Evolutionary conservation across 257 asterid species (phyloP).

Genomic region (Solanum verrucosum): DNA sequence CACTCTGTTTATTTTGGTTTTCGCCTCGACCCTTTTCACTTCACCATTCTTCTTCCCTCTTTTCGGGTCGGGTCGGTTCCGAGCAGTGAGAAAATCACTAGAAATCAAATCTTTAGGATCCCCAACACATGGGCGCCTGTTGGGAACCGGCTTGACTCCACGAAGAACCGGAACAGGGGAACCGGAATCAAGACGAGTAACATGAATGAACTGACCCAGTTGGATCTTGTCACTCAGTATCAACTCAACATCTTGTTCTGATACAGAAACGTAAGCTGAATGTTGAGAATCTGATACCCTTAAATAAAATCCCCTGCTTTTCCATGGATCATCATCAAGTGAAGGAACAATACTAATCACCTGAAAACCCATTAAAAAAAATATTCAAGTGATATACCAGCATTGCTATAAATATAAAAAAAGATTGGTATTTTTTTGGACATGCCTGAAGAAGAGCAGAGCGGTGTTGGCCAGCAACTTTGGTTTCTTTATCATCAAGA

Average conservation of each 20-base stretch:
- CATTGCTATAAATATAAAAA: neutral
- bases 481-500: slow-evolving; percentile 55
- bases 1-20: neutral
- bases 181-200: slow-evolving; percentile 56
- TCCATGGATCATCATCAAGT: slow-evolving; percentile 90
- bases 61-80: slow-evolving; percentile 24
- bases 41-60: slow-evolving; percentile 36
- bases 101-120: slow-evolving; percentile 87
- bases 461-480: slow-evolving; percentile 87
- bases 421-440: neutral
- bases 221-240: slow-evolving; percentile 71
- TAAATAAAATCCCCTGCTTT: slow-evolving; percentile 73
- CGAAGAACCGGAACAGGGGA: slow-evolving; percentile 84
- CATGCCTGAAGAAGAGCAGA: slow-evolving; percentile 85
- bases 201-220: slow-evolving; percentile 82
- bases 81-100: slow-evolving; percentile 55
- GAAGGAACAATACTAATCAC: slow-evolving; percentile 84
- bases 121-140: slow-evolving; percentile 65
- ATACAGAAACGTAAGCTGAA: slow-evolving; percentile 83
- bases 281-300: slow-evolving; percentile 95
- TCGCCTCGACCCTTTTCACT: slow-evolving; percentile 28
- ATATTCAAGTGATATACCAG: neutral
- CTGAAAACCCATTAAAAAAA: slow-evolving; percentile 12
- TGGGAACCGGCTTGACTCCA: slow-evolving; percentile 74
- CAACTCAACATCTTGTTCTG: slow-evolving; percentile 67